A percentile compares a stretch with the other conserved stretches of the same genome.
Conservation (phyloP, 768 basidiomycete genomes). For the Russula lepida region DNA sequence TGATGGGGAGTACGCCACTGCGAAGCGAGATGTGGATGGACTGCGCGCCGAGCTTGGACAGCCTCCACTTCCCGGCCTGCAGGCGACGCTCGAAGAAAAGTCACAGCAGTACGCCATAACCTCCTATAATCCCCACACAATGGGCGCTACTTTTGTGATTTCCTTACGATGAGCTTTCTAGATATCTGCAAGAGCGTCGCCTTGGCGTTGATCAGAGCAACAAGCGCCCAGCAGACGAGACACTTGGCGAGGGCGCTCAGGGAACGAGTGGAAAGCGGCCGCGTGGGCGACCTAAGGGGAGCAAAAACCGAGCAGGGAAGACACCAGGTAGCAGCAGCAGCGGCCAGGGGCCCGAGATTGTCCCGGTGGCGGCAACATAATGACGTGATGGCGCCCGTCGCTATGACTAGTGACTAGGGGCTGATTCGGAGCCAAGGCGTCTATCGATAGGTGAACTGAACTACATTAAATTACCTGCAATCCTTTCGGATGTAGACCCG, state of each 20-base stretch:
- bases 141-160: background rate
- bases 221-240: conserved; percentile 26
- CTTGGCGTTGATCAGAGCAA: conserved; percentile 23
- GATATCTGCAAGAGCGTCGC: conserved; percentile 30
- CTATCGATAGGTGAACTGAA: background rate
- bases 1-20: conserved; percentile 66
- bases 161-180: conserved; percentile 10
- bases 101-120: conserved; percentile 38
- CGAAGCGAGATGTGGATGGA: conserved; percentile 70
- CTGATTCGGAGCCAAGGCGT: background rate
- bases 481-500: conserved; percentile 12
- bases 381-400: background rate
- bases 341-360: conserved; percentile 7
- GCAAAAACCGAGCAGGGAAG: conserved; percentile 27
- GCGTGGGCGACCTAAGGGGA: conserved; percentile 31
- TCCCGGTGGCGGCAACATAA: background rate
- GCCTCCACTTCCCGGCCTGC: conserved; percentile 60
- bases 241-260: conserved; percentile 12
- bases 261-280: conserved; percentile 28
- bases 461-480: background rate
- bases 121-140: background rate
- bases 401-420: background rate
- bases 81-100: conserved; percentile 67
- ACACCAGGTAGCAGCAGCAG: background rate
- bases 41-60: conserved; percentile 72